These are phyloP conservation scores for Acacia pycnantha DNA, from an alignment of 331 rosid genomes.

Conservation along the genomic window DNA sequence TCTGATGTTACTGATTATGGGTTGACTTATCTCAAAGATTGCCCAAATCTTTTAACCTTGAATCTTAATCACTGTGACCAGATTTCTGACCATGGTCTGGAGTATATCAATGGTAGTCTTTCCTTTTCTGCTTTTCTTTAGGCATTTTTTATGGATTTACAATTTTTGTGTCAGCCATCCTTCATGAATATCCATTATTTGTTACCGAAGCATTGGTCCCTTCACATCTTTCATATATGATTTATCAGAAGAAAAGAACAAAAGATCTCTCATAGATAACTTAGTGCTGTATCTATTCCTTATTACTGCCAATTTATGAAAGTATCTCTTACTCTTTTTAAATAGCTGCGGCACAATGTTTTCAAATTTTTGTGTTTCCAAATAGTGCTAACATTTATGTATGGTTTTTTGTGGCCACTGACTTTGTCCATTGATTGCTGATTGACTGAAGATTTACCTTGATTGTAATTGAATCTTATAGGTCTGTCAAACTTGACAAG, in stretches of 20 bases:
- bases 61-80: slow-evolving; percentile 75
- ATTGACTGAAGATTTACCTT: slow-evolving; percentile 17
- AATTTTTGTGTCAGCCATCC: background rate
- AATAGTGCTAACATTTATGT: background rate
- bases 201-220: slow-evolving; percentile 11
- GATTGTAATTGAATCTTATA: slow-evolving; percentile 38
- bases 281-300: background rate
- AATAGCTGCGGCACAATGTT: background rate
- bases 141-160: slow-evolving; percentile 5
- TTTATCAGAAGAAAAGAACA: slow-evolving; percentile 4
- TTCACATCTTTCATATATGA: slow-evolving; percentile 11
- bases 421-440: slow-evolving; percentile 7
- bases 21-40: slow-evolving; percentile 63
- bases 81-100: slow-evolving; percentile 79
- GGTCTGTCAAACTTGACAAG: slow-evolving; percentile 79
- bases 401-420: slow-evolving; percentile 3
- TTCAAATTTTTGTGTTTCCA: slow-evolving; percentile 6
- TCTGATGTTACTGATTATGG: slow-evolving; percentile 84
- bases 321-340: background rate
- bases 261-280: background rate
- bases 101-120: slow-evolving; percentile 61
- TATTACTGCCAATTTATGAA: background rate
- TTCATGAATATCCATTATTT: slow-evolving; percentile 18
- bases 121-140: slow-evolving; percentile 8
- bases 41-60: slow-evolving; percentile 65